These are phyloP conservation scores for Ophiostoma triangulosporum DNA, from an alignment of 2,329 filamentous ascomycete genomes.

Conservation along the genomic window DNA sequence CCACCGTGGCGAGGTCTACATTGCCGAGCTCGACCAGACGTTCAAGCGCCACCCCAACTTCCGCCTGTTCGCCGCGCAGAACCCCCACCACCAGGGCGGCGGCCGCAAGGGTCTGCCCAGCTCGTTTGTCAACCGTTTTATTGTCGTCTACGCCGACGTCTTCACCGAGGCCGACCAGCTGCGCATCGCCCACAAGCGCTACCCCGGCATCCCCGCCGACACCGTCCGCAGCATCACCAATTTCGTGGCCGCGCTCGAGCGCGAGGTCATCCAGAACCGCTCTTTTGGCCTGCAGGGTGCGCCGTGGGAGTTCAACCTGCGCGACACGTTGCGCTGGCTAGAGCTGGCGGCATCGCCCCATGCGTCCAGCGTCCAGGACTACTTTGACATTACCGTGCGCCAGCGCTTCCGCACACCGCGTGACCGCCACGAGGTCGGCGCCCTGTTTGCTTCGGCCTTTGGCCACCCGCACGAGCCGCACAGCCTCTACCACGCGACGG, in stretches of 20 bases:
- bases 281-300: conserved; percentile 51
- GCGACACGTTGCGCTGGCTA: conserved; percentile 82
- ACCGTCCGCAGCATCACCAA: conserved; percentile 56
- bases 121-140: conserved; percentile 96
- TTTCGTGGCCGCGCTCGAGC: conserved; percentile 71
- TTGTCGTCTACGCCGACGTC: conserved; percentile 90
- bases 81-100: conserved; percentile 92
- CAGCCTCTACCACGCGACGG: conserved; percentile 61
- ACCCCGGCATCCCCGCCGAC: conserved; percentile 45
- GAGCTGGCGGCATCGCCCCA: conserved; percentile 37
- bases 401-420: conserved; percentile 67
- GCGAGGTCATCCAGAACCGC: conserved; percentile 47
- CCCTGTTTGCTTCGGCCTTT: conserved; percentile 55
- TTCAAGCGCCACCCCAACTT: conserved; percentile 85
- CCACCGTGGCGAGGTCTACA: conserved; percentile 88
- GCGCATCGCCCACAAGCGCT: conserved; percentile 68
- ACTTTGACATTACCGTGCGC: conserved; percentile 69
- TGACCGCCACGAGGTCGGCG: conserved; percentile 53
- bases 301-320: conserved; percentile 93
- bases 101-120: conserved; percentile 87
- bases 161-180: conserved; percentile 71
- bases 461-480: conserved; percentile 36
- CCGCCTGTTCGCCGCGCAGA: conserved; percentile 91
- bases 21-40: conserved; percentile 87
- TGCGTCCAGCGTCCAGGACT: conserved; percentile 42